Conservation (phyloP, 208 protist species). For the Crithidia sp. region DNA sequence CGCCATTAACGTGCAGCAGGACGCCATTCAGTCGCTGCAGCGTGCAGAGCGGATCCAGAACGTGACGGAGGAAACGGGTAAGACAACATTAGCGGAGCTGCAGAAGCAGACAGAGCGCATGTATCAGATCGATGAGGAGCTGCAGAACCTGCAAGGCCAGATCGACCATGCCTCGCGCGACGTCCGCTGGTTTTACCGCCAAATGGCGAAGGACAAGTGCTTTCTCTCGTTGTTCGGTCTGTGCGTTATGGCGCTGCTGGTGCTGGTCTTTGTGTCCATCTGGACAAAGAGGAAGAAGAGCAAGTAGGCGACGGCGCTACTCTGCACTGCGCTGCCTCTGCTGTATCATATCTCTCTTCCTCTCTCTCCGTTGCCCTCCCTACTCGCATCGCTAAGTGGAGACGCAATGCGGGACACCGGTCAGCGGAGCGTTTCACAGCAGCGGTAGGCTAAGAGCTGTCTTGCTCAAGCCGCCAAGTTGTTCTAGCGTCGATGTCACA, state of each 20-base stretch:
- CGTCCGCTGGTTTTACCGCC: constrained; percentile 78
- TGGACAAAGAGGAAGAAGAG: constrained; percentile 70
- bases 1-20: constrained; percentile 76
- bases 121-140: constrained; percentile 84
- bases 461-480: no score
- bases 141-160: constrained; percentile 73
- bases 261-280: constrained; percentile 78
- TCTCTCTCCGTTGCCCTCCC: not conserved
- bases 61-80: constrained; percentile 78
- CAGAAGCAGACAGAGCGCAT: constrained; percentile 80
- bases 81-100: constrained; percentile 56
- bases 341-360: not conserved
- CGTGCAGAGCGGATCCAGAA: constrained; percentile 73
- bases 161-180: constrained; percentile 76
- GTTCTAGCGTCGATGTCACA: no score
- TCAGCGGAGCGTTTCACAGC: no score
- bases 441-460: no score
- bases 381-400: no score
- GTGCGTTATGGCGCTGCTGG: constrained; percentile 59
- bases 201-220: constrained; percentile 80
- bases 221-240: constrained; percentile 77
- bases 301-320: not conserved
- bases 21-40: constrained; percentile 73
- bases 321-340: not conserved
- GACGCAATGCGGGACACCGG: no score